Evolutionary conservation across 495 filamentous ascomycete species (phyloP), one percentile per base, ranked within the genome.

Genomic region (Penicillium waksmanii): DNA sequence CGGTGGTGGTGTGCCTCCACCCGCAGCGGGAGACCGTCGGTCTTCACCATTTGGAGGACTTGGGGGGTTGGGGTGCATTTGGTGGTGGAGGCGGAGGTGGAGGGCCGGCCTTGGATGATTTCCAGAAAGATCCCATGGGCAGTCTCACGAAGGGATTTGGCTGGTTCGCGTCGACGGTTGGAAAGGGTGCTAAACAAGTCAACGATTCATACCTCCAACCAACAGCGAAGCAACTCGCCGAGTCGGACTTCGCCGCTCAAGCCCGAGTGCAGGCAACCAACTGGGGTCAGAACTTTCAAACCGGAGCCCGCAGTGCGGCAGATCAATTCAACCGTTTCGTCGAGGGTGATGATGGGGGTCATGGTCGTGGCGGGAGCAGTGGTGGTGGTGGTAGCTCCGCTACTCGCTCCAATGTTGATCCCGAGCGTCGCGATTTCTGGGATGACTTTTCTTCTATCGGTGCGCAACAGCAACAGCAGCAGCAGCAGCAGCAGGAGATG

Each of bases 131-230:
- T 72, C 93, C 96, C 2, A 82, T 98, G 56, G 93, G 85, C 0
- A 91, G 93, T 48, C 69, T 98, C 65, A 91, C 84, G 25, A 97
- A 96, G 76, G 89, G 95, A 6, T 93, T 97, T 65, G 93, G 96
- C 2, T 97, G 96, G 90, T 94, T 98, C 63, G 84, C 91, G 17
- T 86, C 82, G 12, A 89, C 90, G 34, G 92, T 97, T 13, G 88
- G 86, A 15, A 94, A 92, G 80, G 85, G 87, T 56, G 95, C 93
- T 13, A 95, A 96, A 80, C 90, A 83, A 1, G 85, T 96, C 31
- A 94, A 97, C 70, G 87, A 96, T 62, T 83, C 86, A 27, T 97
- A 89, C 76, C 88, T 98, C 38, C 90, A 93, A 75, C 95, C 95
- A 17, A 93, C 92, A 17, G 90, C 95, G 36, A 89, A 91, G 68